These are phyloP conservation scores for Domatiomyces globalis DNA, from an alignment of 2,329 filamentous ascomycete species.

Conservation along the genomic window DNA sequence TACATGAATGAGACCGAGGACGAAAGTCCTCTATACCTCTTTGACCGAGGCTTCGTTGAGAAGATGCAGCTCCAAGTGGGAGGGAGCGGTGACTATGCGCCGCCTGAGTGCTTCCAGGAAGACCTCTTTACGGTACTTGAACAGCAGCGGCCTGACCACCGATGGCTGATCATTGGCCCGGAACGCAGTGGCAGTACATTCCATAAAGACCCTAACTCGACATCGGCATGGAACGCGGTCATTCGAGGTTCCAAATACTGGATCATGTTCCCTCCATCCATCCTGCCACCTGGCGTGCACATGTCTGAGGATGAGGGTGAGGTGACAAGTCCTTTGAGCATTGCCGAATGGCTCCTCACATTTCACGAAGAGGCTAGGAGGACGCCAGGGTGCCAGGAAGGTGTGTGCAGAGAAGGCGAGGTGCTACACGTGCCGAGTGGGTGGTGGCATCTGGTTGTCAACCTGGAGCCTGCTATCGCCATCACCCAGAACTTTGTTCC, in stretches of 20 bases:
- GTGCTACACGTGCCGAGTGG: constrained; percentile 84
- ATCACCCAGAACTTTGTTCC: constrained; percentile 95
- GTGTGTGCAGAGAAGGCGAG: constrained; percentile 70
- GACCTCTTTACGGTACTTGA: constrained; percentile 75
- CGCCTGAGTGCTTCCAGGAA: constrained; percentile 68
- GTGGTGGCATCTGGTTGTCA: constrained; percentile 95
- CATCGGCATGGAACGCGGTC: constrained; percentile 83
- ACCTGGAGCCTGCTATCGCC: constrained; percentile 69
- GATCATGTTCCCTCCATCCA: constrained; percentile 82
- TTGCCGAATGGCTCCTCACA: constrained; percentile 87
- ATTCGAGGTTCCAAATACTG: constrained; percentile 86
- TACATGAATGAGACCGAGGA: constrained; percentile 72
- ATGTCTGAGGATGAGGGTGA: constrained; percentile 82
- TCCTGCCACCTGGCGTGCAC: constrained; percentile 63
- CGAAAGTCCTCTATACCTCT: constrained; percentile 84
- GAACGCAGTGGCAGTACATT: constrained; percentile 82
- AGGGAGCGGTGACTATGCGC: constrained; percentile 52
- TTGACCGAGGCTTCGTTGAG: constrained; percentile 72
- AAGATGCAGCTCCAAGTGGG: constrained; percentile 62
- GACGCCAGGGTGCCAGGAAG: constrained; percentile 66
- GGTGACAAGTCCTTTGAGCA: constrained; percentile 84
- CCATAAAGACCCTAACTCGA: constrained; percentile 65
- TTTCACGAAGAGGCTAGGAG: constrained; percentile 74
- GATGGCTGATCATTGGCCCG: constrained; percentile 87
- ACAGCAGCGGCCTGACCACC: constrained; percentile 64